phyloP scores from a whole-genome alignment of 495 filamentous ascomycete genomes.

The Hypoxylon fragiforme region DNA sequence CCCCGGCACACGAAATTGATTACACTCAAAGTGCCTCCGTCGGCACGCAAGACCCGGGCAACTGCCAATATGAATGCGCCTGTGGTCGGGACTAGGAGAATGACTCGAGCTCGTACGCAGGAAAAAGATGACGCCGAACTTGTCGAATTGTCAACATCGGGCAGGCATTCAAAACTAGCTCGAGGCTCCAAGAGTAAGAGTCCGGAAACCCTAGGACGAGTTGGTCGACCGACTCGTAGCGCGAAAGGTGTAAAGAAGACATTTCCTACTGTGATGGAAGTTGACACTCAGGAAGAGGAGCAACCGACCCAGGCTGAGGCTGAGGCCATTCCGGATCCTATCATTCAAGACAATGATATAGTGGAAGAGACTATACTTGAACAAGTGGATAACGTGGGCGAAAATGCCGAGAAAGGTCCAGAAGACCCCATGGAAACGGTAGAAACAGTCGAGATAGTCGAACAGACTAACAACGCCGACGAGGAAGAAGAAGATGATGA shows the following conservation, averaged over 20 bases:
- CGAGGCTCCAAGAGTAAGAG: slow-evolving; percentile 57
- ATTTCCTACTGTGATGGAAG: slow-evolving; percentile 59
- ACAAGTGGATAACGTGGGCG: slow-evolving; percentile 37
- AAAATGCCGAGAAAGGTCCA: slow-evolving; percentile 45
- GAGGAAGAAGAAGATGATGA: slow-evolving; percentile 74
- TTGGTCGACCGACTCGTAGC: slow-evolving; percentile 57
- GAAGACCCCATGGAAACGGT: slow-evolving; percentile 43
- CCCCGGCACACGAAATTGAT: slow-evolving; percentile 34
- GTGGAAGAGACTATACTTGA: slow-evolving; percentile 36
- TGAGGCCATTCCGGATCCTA: slow-evolving; percentile 14
- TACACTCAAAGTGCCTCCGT: slow-evolving; percentile 33
- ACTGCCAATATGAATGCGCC: slow-evolving; percentile 15
- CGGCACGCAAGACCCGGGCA: slow-evolving; percentile 21
- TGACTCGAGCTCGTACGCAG: slow-evolving; percentile 50
- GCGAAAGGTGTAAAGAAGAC: slow-evolving; percentile 65
- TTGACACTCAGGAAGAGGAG: slow-evolving; percentile 57
- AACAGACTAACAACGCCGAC: slow-evolving; percentile 55
- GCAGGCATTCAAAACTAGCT: slow-evolving; percentile 67
- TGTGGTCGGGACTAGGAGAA: slow-evolving; percentile 42
- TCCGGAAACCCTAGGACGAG: slow-evolving; percentile 59
- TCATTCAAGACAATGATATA: slow-evolving; percentile 46
- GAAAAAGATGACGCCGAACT: slow-evolving; percentile 38
- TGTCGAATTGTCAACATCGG: slow-evolving; percentile 70
- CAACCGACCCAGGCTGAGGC: slow-evolving; percentile 16
- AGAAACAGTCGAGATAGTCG: slow-evolving; percentile 49